Evolutionary conservation across 441 rosid species (phyloP), one percentile per base, ranked within the genome.

Genomic region (Adansonia madagascariensis): DNA sequence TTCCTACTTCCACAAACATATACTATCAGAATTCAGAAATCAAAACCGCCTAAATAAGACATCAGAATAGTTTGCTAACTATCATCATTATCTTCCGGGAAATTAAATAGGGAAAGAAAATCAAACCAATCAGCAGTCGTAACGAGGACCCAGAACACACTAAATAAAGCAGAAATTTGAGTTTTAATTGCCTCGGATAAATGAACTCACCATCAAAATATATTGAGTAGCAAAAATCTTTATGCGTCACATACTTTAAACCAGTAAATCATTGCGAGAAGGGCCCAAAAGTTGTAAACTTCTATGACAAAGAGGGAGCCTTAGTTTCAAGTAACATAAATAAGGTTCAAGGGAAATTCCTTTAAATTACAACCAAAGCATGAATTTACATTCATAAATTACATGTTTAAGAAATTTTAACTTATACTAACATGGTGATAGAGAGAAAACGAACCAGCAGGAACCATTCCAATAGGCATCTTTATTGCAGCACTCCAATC

Each of bases 401-500:
- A 63, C 31, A 72, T 5, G 10, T 53, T 12, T 2, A 71, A 53
- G 75, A 55, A 68, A 53, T 35, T 56, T 69, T 17, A 73, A 73
- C 43, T 73, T 39, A 55, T 6, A 39, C 11, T 44, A 82, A 69
- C 17, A 75, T 12, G 47, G 41, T 43, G 18, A 62, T 15, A 57
- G 12, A 63, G 27, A 50, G 57, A 66, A 65, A 72, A 81, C 75
- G 22, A 83, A 95, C 98, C 99, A 83, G 96, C 96, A 74, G 99
- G 99, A 72, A 93, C 83, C 80, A 92, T 77, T 81, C 98, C 98
- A 4, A 95, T 79, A 1, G 99, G 99, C 80, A 87, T 82, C 71
- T 89, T 92, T 49, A 94, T 86, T 69, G 98, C 95, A 78, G 76
- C 79, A 77, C 75, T 82, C 98, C 98, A 95, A 81, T 95, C 97